phyloP scores from a whole-genome alignment of 306 rosid species.

The Prunus armeniaca region DNA sequence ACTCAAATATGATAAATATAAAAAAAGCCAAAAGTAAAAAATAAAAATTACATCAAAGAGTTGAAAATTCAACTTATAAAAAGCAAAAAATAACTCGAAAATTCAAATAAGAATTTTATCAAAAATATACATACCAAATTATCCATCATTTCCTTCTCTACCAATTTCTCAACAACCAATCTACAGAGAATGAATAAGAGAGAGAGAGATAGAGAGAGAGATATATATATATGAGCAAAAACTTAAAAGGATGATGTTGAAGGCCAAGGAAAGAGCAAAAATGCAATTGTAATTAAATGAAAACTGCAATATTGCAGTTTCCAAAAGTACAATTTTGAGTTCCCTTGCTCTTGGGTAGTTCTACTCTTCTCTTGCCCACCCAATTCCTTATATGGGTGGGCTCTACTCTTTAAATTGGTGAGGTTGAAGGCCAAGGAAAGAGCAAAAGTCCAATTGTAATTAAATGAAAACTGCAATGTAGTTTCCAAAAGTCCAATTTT shows the following conservation, averaged over 20 bases:
- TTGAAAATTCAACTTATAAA: too few relatives aligned
- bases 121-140: not conserved
- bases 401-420: slow-evolving; percentile 12
- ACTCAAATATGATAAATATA: too few relatives aligned
- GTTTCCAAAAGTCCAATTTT: too few relatives aligned
- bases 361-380: slow-evolving; percentile 11
- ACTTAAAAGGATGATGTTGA: slow-evolving; percentile 50
- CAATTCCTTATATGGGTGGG: slow-evolving; percentile 49
- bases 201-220: not conserved
- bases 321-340: slow-evolving; percentile 10
- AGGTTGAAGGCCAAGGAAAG: too few relatives aligned
- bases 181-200: not conserved
- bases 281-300: too few relatives aligned
- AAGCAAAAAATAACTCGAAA: too few relatives aligned
- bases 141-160: not conserved
- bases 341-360: slow-evolving; percentile 13
- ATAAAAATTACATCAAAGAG: too few relatives aligned
- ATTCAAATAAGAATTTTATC: too few relatives aligned
- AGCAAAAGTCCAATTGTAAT: too few relatives aligned
- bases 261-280: too few relatives aligned
- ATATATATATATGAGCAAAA: not conserved
- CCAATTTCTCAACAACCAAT: not conserved
- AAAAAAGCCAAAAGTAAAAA: too few relatives aligned
- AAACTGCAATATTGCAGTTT: slow-evolving; percentile 12
- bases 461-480: too few relatives aligned